Base-by-base conservation (phyloP, 2,329 filamentous ascomycete species). In the Diaporthe eres region DNA sequence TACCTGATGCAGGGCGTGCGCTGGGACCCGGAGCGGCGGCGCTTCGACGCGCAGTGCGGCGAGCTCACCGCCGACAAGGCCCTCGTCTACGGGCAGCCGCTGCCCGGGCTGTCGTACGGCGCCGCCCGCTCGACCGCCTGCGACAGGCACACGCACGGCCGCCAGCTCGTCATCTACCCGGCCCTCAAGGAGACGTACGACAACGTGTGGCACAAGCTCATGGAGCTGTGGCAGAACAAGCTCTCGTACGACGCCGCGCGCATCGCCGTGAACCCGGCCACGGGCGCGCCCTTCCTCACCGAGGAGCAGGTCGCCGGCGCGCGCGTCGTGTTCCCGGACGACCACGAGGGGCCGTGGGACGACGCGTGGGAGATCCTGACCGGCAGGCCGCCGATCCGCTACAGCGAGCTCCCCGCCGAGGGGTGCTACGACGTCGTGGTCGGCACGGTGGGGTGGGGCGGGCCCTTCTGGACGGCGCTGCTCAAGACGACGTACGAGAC, bases 201-300 rank as follows among this genome's bases (percentile, higher is more conserved):
- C 31, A 73, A 73, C 47, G 61, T 73, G 17, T 73, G 71, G 71
- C 71, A 73, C 58, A 60, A 65, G 58, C 71, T 73, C 39, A 51
- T 73, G 44, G 71, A 73, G 71, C 53, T 73, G 6, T 73, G 71
- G 71, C 71, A 73, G 47, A 67, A 51, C 58, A 73, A 67, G 58
- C 37, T 73, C 17, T 42, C 31, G n/a, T 73, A 65, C 58, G 71
- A 73, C 47, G 71, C 71, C 47, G 55, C 51, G n/a, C 71, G 71
- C 57, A 67, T 67, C 71, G 71, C 71, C n/a, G 31, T 73, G 47
- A 47, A 73, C 58, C 71, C 71, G 19, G 58, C 57, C 47, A 65
- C 71, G 28, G 71, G 71, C 3, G 0, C 0, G 19, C 47, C 71
- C 15, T 73, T 65, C 58, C 44, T 73, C 2, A 67, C 57, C 4